These are phyloP conservation scores for Lasiodiplodia citricola DNA, from an alignment of 2,329 filamentous ascomycete species.

Conservation along the genomic window DNA sequence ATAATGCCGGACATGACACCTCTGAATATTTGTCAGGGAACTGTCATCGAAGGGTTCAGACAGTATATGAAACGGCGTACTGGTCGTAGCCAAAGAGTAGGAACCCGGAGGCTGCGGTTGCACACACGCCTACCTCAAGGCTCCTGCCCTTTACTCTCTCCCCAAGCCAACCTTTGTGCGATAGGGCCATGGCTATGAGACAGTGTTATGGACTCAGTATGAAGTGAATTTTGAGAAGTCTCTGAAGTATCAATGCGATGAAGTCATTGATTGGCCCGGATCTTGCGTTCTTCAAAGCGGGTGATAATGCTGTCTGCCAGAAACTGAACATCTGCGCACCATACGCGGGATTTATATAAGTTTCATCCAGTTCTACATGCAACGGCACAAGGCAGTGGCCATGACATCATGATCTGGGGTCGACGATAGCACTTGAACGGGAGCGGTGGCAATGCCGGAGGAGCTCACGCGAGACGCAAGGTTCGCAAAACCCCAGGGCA, in stretches of 20 bases:
- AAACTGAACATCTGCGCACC: no score
- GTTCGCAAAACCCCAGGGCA: not conserved
- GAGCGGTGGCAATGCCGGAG: not conserved
- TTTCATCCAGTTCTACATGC: not conserved
- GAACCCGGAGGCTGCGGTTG: conserved; percentile 54
- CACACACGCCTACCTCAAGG: conserved; percentile 42
- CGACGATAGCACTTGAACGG: not conserved
- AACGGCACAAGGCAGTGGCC: not conserved
- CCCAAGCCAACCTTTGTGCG: conserved; percentile 23
- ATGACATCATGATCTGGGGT: not conserved
- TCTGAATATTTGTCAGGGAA: not conserved
- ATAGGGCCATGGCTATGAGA: not conserved
- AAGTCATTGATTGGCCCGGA: no score
- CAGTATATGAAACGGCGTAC: not conserved
- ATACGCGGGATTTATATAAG: not conserved
- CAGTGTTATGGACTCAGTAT: no score
- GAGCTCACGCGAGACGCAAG: not conserved
- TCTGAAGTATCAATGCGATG: no score
- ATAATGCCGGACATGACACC: conserved; percentile 51
- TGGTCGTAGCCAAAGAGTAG: conserved; percentile 51
- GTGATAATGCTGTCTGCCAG: no score
- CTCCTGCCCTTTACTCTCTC: conserved; percentile 32
- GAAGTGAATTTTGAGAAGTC: no score
- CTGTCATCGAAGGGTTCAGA: rapidly evolving
- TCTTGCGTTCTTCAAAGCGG: no score